phyloP scores from a whole-genome alignment of 2,329 filamentous ascomycete species.

The Aureobasidium sp. region DNA sequence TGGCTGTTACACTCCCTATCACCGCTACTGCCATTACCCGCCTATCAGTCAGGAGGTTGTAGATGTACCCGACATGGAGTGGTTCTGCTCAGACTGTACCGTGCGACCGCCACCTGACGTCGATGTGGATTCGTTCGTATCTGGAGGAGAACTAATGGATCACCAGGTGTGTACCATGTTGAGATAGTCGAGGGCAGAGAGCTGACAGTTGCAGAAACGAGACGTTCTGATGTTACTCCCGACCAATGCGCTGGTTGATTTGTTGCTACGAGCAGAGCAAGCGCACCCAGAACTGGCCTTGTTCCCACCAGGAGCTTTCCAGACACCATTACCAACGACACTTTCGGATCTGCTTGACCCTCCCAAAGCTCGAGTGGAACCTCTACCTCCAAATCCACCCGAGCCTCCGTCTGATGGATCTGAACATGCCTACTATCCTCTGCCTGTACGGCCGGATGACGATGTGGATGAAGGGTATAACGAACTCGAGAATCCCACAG shows the following conservation, averaged over 20 bases:
- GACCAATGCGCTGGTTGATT: slow-evolving; percentile 53
- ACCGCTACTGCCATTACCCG: slow-evolving; percentile 74
- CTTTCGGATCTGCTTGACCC: slow-evolving; percentile 16
- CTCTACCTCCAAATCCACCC: slow-evolving; percentile 17
- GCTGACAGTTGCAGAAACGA: slow-evolving; percentile 10
- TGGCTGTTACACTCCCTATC: slow-evolving; percentile 70
- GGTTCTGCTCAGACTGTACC: slow-evolving; percentile 61
- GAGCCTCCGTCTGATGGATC: slow-evolving; percentile 13
- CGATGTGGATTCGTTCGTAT: slow-evolving; percentile 32
- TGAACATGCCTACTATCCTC: slow-evolving; percentile 14
- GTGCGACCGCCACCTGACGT: slow-evolving; percentile 36
- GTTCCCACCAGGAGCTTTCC: slow-evolving; percentile 40
- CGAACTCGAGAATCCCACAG: slow-evolving; percentile 42
- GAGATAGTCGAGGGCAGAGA: background rate
- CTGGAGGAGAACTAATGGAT: slow-evolving; percentile 31
- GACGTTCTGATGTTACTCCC: slow-evolving; percentile 48
- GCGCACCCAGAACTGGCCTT: slow-evolving; percentile 58
- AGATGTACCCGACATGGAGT: slow-evolving; percentile 56
- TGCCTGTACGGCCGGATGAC: slow-evolving; percentile 25
- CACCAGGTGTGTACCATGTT: slow-evolving; percentile 32
- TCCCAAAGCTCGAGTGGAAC: slow-evolving; percentile 26
- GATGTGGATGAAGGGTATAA: slow-evolving; percentile 50
- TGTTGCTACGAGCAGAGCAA: slow-evolving; percentile 55
- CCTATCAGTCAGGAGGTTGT: slow-evolving; percentile 63
- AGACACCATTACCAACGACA: slow-evolving; percentile 3